Evolutionary conservation across 805 yeast species (phyloP), one percentile per base, ranked within the genome.

Genomic region (Clavispora asparagi): DNA sequence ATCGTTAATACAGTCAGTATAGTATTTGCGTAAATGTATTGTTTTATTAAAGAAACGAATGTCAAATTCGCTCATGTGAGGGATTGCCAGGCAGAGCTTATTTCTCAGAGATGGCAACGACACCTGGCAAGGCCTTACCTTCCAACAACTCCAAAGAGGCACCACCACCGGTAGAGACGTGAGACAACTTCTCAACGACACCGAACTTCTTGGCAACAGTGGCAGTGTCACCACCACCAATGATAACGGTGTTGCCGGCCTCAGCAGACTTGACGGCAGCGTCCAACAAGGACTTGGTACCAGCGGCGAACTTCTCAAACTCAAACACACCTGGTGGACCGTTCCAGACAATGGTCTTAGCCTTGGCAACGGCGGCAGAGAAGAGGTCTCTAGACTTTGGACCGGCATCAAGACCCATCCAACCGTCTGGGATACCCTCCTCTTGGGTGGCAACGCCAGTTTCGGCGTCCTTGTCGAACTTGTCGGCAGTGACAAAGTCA

Each of bases 291-390:
- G 89, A 71, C 77, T 91, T 87, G 67, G 98, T 92, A 75, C 98
- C 98, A 50, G 73, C 73, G 59, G 97, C 85, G 68, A 94, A 94
- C 64, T 79, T 79, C 59, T 88, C 96, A 65, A 94, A 94, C 79
- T 94, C 99, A 70, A 94, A 94, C 61, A 94, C 99, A 81, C 99
- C 99, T 74, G 99, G 97, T 56, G 99, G 99, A 71, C 99, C 99
- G 79, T 94, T 94, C 99, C 99, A 94, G 68, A 94, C 94, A 63
- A 94, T 92, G 64, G 99, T 94, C 83, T 92, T 90, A 60, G 99
- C 95, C 74, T 85, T 79, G 56, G 86, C 85, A 61, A 94, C 88
- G 55, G 96, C 84, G 57, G 76, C 83, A 57, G 84, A 80, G 68
- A 87, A 94, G 59, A 86, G 78, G 71, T 82, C 79, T 63, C 81